A percentile compares a stretch with the other conserved stretches of the same genome.
These are phyloP conservation scores for Elaeis guineensis DNA, from an alignment of 176 grass and related monocot genomes.

Conservation along the genomic window DNA sequence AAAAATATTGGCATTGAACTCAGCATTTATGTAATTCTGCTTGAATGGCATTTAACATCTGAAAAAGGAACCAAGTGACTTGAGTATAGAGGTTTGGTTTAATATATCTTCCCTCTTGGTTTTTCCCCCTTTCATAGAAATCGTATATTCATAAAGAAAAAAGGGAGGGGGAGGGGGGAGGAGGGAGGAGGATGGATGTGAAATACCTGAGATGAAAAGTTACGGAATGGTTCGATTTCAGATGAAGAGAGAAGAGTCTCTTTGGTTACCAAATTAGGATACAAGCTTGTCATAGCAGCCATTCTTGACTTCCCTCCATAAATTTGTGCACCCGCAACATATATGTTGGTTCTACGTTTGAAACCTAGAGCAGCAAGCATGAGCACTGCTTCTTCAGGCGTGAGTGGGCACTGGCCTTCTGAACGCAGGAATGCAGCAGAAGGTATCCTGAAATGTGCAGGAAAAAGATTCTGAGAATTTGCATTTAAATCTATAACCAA, in stretches of 20 bases:
- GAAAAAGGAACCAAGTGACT: too few relatives aligned
- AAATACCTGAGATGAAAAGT: slow-evolving; percentile 86
- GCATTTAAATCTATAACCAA: slow-evolving; percentile 1
- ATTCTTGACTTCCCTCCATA: slow-evolving; percentile 84
- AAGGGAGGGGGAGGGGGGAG: too few relatives aligned
- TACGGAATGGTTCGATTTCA: slow-evolving; percentile 78
- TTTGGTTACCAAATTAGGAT: slow-evolving; percentile 82
- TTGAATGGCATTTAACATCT: too few relatives aligned
- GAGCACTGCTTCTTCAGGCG: slow-evolving; percentile 93
- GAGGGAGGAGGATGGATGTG: too few relatives aligned
- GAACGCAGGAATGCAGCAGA: slow-evolving; percentile 69
- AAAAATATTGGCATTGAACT: not conserved
- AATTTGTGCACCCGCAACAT: slow-evolving; percentile 90
- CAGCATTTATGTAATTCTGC: not conserved
- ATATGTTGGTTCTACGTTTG: slow-evolving; percentile 72
- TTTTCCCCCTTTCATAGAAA: too few relatives aligned
- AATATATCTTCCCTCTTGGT: too few relatives aligned
- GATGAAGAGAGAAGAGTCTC: slow-evolving; percentile 74
- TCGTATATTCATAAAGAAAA: too few relatives aligned
- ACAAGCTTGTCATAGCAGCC: slow-evolving; percentile 79
- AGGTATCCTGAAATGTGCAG: slow-evolving; percentile 56
- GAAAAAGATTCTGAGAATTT: not conserved
- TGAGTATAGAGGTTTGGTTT: too few relatives aligned
- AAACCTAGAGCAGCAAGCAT: slow-evolving; percentile 96
- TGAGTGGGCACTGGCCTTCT: slow-evolving; percentile 92